Conservation (phyloP, 108 stramenopile species). For the Aurantiochytrium sp. region DNA sequence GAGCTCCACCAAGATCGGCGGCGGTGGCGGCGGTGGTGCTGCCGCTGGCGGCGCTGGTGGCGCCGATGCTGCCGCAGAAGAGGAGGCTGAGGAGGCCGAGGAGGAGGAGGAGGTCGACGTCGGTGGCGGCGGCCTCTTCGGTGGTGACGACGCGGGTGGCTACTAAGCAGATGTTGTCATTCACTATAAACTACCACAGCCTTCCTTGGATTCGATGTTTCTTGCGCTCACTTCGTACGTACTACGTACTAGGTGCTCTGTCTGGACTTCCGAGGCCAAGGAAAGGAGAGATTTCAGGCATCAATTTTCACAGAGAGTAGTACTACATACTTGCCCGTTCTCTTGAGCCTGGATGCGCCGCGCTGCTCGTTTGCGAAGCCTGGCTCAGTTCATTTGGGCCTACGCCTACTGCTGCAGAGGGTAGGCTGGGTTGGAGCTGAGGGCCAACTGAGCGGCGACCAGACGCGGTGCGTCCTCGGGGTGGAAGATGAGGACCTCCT, state of each 20-base stretch:
- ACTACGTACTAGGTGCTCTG: too few species aligned
- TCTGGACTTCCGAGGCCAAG: too few species aligned
- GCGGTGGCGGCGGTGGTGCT: slow-evolving; percentile 46
- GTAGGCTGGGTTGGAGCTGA: neutral
- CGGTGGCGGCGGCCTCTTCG: slow-evolving; percentile 53
- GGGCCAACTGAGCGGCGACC: neutral
- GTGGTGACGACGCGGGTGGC: slow-evolving; percentile 39
- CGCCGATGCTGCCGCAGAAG: slow-evolving; percentile 36
- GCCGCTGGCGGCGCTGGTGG: slow-evolving; percentile 36
- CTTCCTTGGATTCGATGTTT: neutral
- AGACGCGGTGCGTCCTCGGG: slow-evolving; percentile 17
- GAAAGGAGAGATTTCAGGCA: too few species aligned
- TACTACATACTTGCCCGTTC: too few species aligned
- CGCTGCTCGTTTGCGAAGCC: too few species aligned
- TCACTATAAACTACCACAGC: neutral
- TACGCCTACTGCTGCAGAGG: neutral
- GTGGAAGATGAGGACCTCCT: slow-evolving; percentile 5
- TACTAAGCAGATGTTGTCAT: neutral
- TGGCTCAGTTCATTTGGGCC: too few species aligned
- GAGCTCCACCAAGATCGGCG: slow-evolving; percentile 30
- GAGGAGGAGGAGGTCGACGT: slow-evolving; percentile 48
- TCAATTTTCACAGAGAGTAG: too few species aligned
- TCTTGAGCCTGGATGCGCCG: too few species aligned
- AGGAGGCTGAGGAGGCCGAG: slow-evolving; percentile 51
- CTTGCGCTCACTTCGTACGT: neutral